A percentile compares a stretch with the other conserved stretches of the same genome.
Conservation (phyloP, 352 stramenopile species). For the Pythium oligandrum region DNA sequence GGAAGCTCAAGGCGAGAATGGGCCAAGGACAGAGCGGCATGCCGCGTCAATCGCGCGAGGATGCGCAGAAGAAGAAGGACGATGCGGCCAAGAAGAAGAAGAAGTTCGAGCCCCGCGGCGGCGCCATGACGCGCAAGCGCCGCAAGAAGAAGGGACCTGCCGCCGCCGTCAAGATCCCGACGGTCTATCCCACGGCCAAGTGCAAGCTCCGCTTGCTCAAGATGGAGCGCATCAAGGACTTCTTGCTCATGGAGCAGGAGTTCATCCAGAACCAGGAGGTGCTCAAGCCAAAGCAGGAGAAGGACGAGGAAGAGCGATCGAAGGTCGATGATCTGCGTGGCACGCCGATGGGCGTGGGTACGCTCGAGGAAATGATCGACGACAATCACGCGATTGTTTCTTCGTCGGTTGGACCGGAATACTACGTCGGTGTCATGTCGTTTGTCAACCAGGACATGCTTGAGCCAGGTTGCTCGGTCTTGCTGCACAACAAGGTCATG, state of each 20-base stretch:
- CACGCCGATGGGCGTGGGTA: constrained; percentile 97
- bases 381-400: constrained; percentile 99
- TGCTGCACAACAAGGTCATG: constrained; percentile 99
- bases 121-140: constrained; percentile 81
- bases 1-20: constrained; percentile 29
- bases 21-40: constrained; percentile 84
- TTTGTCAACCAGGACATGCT: constrained; percentile 99
- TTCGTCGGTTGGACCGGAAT: constrained; percentile 97
- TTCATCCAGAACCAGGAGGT: constrained; percentile 99
- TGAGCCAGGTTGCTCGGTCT: constrained; percentile 96
- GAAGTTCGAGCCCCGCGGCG: constrained; percentile 89
- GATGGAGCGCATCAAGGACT: constrained; percentile 99
- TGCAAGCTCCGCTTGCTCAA: constrained; percentile 99
- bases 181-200: constrained; percentile 96
- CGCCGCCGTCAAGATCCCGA: constrained; percentile 84
- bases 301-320: constrained; percentile 98
- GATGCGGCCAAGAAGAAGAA: constrained; percentile 93
- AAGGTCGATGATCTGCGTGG: constrained; percentile 99
- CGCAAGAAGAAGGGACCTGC: constrained; percentile 92
- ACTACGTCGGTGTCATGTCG: constrained; percentile 99
- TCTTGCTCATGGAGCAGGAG: constrained; percentile 99
- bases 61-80: constrained; percentile 89
- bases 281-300: constrained; percentile 99
- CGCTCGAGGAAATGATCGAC: constrained; percentile 99
- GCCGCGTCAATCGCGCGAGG: constrained; percentile 71